Conservation (phyloP, 495 filamentous ascomycete species). For the Aspergillus conjunctus region DNA sequence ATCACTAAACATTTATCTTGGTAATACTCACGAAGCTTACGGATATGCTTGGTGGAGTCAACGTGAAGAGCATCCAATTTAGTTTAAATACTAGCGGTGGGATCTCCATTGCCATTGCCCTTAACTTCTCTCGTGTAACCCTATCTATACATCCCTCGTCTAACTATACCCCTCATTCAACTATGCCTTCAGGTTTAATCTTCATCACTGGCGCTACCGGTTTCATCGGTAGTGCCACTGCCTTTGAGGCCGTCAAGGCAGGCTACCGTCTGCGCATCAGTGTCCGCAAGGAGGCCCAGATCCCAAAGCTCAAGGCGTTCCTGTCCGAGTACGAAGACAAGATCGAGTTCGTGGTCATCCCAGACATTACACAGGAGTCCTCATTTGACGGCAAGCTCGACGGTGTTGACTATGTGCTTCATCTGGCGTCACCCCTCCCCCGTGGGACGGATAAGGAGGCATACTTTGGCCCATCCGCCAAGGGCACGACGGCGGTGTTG, state of each 20-base stretch:
- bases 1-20: no score
- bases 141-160: no score
- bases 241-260: slow-evolving; percentile 39
- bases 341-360: slow-evolving; percentile 34
- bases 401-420: slow-evolving; percentile 42
- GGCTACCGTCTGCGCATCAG: slow-evolving; percentile 43
- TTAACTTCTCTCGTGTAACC: no score
- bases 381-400: slow-evolving; percentile 34
- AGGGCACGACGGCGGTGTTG: slow-evolving; percentile 36
- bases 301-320: slow-evolving; percentile 23
- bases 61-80: no score
- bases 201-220: slow-evolving; percentile 52
- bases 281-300: slow-evolving; percentile 34
- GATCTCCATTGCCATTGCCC: background rate
- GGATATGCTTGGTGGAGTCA: no score
- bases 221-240: slow-evolving; percentile 43
- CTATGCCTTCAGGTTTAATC: slow-evolving; percentile 31
- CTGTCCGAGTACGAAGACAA: slow-evolving; percentile 23
- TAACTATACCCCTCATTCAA: background rate
- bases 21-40: no score
- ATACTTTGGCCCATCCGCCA: slow-evolving; percentile 35
- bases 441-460: slow-evolving; percentile 29
- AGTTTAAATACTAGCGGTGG: no score
- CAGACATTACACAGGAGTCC: slow-evolving; percentile 34
- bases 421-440: slow-evolving; percentile 44